Evolutionary conservation across 192 early-diverging fungal species (phyloP).

Genomic region (Dissophora globulifera): DNA sequence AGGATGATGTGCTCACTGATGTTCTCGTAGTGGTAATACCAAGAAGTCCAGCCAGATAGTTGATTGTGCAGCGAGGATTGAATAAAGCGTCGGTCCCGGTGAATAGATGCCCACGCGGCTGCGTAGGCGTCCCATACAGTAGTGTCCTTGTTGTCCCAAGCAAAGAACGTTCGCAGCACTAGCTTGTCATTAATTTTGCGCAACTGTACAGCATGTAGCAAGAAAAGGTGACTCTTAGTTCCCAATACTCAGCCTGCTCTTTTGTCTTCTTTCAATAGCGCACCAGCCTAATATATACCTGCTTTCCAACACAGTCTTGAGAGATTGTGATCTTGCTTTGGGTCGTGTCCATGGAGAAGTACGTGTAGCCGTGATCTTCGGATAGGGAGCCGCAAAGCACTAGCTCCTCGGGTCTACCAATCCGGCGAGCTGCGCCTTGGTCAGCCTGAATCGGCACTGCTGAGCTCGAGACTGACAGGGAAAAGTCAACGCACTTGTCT

Average conservation of each 20-base stretch:
- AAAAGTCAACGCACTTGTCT: constrained; percentile 41
- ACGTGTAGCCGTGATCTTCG: constrained; percentile 59
- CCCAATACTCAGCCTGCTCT: no score
- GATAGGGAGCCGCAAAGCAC: constrained; percentile 56
- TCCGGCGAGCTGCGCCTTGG: no score
- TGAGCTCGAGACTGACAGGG: no score
- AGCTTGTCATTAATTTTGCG: constrained; percentile 25
- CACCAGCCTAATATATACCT: no score
- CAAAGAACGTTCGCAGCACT: constrained; percentile 46
- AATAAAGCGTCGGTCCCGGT: constrained; percentile 26
- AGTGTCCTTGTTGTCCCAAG: constrained; percentile 27
- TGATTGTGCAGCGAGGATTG: constrained; percentile 22
- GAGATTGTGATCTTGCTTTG: constrained; percentile 44
- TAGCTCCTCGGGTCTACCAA: constrained; percentile 18
- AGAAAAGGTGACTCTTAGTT: no score
- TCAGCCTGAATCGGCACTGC: no score
- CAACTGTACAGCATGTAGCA: constrained; percentile 23
- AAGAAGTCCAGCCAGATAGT: constrained; percentile 62
- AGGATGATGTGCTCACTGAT: constrained; percentile 56
- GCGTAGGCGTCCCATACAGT: constrained; percentile 24
- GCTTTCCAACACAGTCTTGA: constrained; percentile 58
- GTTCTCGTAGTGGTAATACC: constrained; percentile 64
- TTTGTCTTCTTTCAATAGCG: no score
- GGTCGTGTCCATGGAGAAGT: constrained; percentile 58
- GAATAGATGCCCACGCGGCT: constrained; percentile 9